Conservation (phyloP, 768 basidiomycete species). For the Pleurotus salmoneostramineus region DNA sequence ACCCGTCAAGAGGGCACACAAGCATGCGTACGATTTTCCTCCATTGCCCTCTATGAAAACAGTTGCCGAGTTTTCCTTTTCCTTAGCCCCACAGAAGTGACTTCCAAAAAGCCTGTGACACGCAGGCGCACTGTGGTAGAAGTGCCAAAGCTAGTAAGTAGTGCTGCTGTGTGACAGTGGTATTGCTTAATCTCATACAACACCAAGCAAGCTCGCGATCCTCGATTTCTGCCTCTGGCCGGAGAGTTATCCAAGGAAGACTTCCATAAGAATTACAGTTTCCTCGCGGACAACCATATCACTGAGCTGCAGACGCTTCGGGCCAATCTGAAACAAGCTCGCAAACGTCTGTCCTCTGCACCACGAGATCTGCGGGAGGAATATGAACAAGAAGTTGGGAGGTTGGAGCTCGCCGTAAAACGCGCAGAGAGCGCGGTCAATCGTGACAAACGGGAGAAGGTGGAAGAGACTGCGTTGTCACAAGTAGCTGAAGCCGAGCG, state of each 20-base stretch:
- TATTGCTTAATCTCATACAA: not conserved
- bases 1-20: constrained; percentile 61
- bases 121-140: constrained; percentile 70
- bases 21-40: constrained; percentile 74
- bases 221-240: constrained; percentile 74
- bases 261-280: constrained; percentile 70
- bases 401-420: constrained; percentile 72
- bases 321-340: constrained; percentile 64
- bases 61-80: not conserved
- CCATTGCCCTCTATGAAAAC: not conserved
- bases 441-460: constrained; percentile 58
- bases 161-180: no score
- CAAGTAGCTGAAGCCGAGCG: constrained; percentile 54
- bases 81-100: constrained; percentile 71
- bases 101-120: constrained; percentile 82
- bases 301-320: constrained; percentile 63
- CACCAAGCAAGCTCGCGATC: constrained; percentile 74
- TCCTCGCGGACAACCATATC: constrained; percentile 63
- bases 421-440: constrained; percentile 76
- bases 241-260: constrained; percentile 64
- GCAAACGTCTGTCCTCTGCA: constrained; percentile 56
- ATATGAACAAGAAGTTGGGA: constrained; percentile 62
- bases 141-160: constrained; percentile 39
- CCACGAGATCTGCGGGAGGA: constrained; percentile 57
- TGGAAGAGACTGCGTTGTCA: constrained; percentile 67